Evolutionary conservation across 2,329 filamentous ascomycete species (phyloP).

Genomic region (Chaetomium sp.): DNA sequence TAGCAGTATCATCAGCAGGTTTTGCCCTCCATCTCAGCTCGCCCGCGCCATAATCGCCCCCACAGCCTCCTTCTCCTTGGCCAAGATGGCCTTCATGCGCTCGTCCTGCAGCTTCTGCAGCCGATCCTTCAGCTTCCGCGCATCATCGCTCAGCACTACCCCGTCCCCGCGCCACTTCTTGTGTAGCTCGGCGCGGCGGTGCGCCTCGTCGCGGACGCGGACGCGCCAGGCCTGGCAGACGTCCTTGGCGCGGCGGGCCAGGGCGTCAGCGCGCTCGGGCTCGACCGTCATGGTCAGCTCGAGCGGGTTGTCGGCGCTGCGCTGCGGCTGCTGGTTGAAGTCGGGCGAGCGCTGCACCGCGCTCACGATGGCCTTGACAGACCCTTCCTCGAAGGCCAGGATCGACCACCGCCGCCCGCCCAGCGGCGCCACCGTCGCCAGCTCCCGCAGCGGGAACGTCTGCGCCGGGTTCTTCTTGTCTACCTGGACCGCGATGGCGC

Average conservation of each 20-base stretch:
- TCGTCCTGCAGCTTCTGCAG: constrained; percentile 57
- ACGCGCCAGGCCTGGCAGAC: constrained; percentile 55
- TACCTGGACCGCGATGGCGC: constrained; percentile 44
- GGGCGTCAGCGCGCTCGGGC: constrained; percentile 53
- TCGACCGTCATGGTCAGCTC: constrained; percentile 59
- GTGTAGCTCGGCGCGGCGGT: constrained; percentile 52
- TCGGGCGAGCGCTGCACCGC: constrained; percentile 55
- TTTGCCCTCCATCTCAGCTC: not conserved
- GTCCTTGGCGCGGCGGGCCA: constrained; percentile 48
- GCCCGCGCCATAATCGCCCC: constrained; percentile 39
- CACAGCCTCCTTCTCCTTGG: constrained; percentile 52
- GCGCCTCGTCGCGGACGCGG: constrained; percentile 50
- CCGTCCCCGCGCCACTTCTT: constrained; percentile 53
- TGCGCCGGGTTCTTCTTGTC: constrained; percentile 36
- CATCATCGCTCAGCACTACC: constrained; percentile 48
- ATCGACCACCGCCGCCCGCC: constrained; percentile 45
- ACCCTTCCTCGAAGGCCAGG: constrained; percentile 45
- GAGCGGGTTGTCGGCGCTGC: constrained; percentile 59
- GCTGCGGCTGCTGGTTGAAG: constrained; percentile 65
- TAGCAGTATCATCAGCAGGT: too few species aligned
- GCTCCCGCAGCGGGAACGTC: constrained; percentile 55
- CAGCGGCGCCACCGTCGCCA: constrained; percentile 56
- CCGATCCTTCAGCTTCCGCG: constrained; percentile 47
- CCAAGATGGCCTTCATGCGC: constrained; percentile 54
- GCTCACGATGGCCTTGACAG: constrained; percentile 58